phyloP scores from a whole-genome alignment of 1,284 basidiomycete genomes.

The Boletellus deceptivus region DNA sequence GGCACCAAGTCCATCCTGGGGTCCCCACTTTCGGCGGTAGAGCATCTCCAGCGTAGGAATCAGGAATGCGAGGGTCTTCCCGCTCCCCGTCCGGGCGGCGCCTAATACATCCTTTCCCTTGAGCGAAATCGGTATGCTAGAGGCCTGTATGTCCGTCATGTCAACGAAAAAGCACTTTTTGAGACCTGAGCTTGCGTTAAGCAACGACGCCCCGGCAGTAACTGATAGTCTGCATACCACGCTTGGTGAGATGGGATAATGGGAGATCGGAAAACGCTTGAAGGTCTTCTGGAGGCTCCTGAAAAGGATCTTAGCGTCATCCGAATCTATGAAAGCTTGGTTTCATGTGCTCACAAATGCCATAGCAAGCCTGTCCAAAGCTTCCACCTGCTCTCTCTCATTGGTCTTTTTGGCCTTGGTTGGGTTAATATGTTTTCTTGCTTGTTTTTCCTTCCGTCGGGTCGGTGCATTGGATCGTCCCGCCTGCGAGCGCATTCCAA shows the following conservation, averaged over 20 bases:
- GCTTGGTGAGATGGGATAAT: slow-evolving; percentile 66
- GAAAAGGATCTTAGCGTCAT: slow-evolving; percentile 10
- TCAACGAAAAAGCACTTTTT: slow-evolving; percentile 83
- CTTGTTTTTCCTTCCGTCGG: slow-evolving; percentile 18
- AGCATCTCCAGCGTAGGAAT: slow-evolving; percentile 76
- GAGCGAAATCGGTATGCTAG: slow-evolving; percentile 62
- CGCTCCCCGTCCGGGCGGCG: slow-evolving; percentile 78
- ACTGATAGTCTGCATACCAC: slow-evolving; percentile 43
- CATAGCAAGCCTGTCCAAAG: slow-evolving; percentile 51
- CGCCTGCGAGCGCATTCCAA: slow-evolving; percentile 17
- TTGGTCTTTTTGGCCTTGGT: slow-evolving; percentile 44
- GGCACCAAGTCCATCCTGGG: slow-evolving; percentile 85
- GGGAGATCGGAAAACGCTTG: slow-evolving; percentile 64
- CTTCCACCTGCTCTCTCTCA: slow-evolving; percentile 54
- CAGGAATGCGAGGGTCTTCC: slow-evolving; percentile 83
- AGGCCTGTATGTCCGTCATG: slow-evolving; percentile 82
- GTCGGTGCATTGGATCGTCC: slow-evolving; percentile 15
- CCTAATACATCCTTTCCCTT: slow-evolving; percentile 73
- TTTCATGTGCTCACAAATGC: slow-evolving; percentile 50
- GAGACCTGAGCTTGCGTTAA: slow-evolving; percentile 50
- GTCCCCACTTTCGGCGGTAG: slow-evolving; percentile 76
- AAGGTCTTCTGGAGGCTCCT: slow-evolving; percentile 51
- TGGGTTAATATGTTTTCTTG: slow-evolving; percentile 14
- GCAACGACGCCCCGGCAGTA: not conserved
- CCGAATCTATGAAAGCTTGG: not conserved